Conservation (phyloP, 768 basidiomycete species). For the Mycena leptocephala region DNA sequence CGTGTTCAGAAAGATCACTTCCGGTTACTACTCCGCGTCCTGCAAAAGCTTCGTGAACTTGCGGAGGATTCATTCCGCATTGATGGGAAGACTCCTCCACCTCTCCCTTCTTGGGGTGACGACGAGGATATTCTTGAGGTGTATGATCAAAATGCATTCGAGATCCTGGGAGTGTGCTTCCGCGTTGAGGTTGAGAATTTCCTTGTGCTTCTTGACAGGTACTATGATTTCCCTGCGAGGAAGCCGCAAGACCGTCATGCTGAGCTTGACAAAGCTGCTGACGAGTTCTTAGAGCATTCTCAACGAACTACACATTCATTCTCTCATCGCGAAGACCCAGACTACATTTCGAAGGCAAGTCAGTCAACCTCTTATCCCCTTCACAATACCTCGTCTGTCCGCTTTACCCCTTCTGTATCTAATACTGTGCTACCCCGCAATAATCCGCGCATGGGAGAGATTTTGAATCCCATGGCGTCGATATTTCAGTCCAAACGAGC, state of each 20-base stretch:
- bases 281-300: not conserved
- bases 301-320: not conserved
- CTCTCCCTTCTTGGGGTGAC: not conserved
- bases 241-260: not conserved
- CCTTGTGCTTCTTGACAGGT: not conserved
- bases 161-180: conserved; percentile 1
- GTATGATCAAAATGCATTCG: not conserved
- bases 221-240: not conserved
- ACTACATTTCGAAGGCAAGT: not conserved
- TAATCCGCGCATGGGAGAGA: not conserved
- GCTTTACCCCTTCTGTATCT: not conserved
- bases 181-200: conserved; percentile 6
- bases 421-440: not conserved
- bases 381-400: too few relatives aligned
- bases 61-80: not conserved
- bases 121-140: conserved; percentile 8
- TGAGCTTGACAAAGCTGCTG: not conserved
- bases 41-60: not conserved
- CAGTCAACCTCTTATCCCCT: not conserved
- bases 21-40: not conserved
- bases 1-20: not conserved
- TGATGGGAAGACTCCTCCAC: not conserved
- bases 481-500: not conserved
- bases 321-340: not conserved
- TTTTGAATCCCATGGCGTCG: not conserved